Evolutionary conservation across 805 yeast species (phyloP), one percentile per base, ranked within the genome.

Genomic region (Brettanomyces anomalus): DNA sequence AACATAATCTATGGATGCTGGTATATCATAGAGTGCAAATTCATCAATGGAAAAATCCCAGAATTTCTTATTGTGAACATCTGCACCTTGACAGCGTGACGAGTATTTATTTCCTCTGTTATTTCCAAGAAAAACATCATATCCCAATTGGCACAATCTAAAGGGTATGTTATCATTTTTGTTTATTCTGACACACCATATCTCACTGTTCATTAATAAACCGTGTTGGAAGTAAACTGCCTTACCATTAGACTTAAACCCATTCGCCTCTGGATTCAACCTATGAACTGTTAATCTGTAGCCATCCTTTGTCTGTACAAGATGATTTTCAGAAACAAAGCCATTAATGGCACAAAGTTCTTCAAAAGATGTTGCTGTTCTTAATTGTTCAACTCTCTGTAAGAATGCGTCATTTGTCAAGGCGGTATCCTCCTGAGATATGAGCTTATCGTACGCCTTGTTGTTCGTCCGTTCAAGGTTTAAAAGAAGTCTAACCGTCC

Each of bases 41-140:
- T 90, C 95, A 63, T 90, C 97, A 36, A 90, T 71, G 34, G 93
- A 81, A 56, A 89, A 93, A 64, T 89, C 78, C 98, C 98, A 90
- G 60, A 87, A 93, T 45, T 68, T 65, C 4, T 61, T 57, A 2
- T 63, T 68, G 55, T 49, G 59, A 43, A 49, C 49, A 13, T 70
- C 65, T 37, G 65, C 57, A n/a, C 57, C 47, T 14, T 71, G 45
- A 61, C 90, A 96, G 52, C 88, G 88, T 46, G 81, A 79, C 3
- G 94, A 82, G 64, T 90, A 90, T 65, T 90, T 93, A 64, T 90
- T 93, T 10, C 96, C 96, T 45, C 96, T 71, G 56, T 86, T 87
- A 60, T 86, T 87, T 1, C 97, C 97, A 48, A 90, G 67, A 90
- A 95, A 90, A 5, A 90, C 97, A 57, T 90, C 98, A 60, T 77